phyloP scores from a whole-genome alignment of 2,329 filamentous ascomycete species.

The Cladophialophora chaetospira region DNA sequence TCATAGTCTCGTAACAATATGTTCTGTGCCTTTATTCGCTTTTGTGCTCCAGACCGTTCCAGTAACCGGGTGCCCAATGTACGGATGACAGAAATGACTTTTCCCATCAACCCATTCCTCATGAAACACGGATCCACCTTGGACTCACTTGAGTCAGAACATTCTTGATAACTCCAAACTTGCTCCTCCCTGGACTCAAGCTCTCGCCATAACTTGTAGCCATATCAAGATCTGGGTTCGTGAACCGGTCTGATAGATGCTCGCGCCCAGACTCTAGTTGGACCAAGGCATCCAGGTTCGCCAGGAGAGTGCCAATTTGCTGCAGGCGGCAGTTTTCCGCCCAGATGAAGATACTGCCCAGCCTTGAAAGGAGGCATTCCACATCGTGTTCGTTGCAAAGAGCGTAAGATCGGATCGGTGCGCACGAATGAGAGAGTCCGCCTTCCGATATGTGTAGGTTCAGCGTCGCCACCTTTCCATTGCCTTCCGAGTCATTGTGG shows the following conservation, averaged over 20 bases:
- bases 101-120: too few species aligned
- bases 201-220: background rate
- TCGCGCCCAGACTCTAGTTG: conserved; percentile 9
- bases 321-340: conserved; percentile 21
- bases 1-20: background rate
- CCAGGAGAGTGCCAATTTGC: conserved; percentile 18
- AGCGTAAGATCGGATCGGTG: conserved; percentile 18
- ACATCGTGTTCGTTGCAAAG: conserved; percentile 23
- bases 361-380: conserved; percentile 17
- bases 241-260: conserved; percentile 2
- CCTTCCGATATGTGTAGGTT: conserved; percentile 18
- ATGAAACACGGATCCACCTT: conserved; percentile 1
- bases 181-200: background rate
- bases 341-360: conserved; percentile 25
- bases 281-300: conserved; percentile 17
- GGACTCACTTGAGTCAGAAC: conserved; percentile 5
- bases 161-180: background rate
- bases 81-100: too few species aligned
- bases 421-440: conserved; percentile 4
- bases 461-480: conserved; percentile 18
- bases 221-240: background rate
- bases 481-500: conserved; percentile 3
- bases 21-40: background rate
- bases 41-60: background rate
- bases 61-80: too few species aligned